A percentile compares a stretch with the other conserved stretches of the same genome.
Evolutionary conservation across 2,329 filamentous ascomycete genomes (phyloP).

Genomic region (Teratosphaeriaceae sp.): DNA sequence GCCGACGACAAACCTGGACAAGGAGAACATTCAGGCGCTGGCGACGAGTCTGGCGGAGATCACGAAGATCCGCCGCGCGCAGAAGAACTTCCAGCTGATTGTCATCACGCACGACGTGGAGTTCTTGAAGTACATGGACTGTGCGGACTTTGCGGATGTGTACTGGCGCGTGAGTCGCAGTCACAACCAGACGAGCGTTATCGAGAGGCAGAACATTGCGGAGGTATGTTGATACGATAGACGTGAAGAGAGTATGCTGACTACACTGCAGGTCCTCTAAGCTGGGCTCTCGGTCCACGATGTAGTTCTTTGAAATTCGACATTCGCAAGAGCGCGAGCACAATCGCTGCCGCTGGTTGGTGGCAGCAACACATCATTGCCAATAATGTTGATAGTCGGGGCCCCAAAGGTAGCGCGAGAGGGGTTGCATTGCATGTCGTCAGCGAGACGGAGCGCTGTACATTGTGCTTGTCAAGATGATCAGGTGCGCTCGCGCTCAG

Average conservation of each 20-base stretch:
- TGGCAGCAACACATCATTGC: no score
- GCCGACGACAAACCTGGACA: slow-evolving; percentile 93
- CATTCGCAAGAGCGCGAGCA: no score
- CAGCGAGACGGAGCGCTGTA: no score
- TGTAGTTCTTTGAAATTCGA: no score
- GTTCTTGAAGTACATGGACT: slow-evolving; percentile 88
- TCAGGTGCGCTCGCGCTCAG: no score
- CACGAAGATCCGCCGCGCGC: slow-evolving; percentile 72
- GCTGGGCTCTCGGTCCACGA: no score
- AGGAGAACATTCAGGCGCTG: slow-evolving; percentile 87
- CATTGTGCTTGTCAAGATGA: no score
- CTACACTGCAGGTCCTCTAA: neutral
- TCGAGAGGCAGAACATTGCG: slow-evolving; percentile 54
- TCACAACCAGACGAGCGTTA: slow-evolving; percentile 78
- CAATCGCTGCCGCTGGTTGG: no score
- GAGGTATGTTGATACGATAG: slow-evolving; percentile 10
- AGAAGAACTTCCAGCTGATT: slow-evolving; percentile 95
- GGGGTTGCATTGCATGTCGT: no score
- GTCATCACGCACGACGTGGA: slow-evolving; percentile 99
- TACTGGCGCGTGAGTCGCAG: slow-evolving; percentile 86
- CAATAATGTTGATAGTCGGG: no score
- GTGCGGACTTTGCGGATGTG: slow-evolving; percentile 83
- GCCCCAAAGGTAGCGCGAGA: no score
- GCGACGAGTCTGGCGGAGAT: slow-evolving; percentile 81
- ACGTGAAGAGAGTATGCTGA: neutral